phyloP scores from a whole-genome alignment of 1,284 basidiomycete species.

The Cutaneotrichosporon cavernicola region DNA sequence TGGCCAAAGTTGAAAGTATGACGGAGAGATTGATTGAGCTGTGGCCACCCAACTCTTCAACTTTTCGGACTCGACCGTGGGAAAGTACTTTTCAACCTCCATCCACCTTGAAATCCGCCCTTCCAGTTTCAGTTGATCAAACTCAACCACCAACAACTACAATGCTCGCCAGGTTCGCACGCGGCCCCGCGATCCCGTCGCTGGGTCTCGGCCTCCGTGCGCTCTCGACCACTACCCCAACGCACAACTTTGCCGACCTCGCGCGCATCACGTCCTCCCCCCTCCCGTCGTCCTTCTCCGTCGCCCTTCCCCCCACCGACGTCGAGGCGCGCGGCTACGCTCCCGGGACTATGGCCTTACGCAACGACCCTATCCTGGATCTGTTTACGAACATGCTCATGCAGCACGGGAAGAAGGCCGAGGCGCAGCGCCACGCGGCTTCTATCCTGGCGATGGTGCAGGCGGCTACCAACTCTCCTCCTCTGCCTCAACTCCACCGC shows the following conservation, averaged over 20 bases:
- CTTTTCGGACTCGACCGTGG: conserved; percentile 33
- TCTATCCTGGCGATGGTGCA: conserved; percentile 61
- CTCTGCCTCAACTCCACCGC: conserved; percentile 71
- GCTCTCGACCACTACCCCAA: conserved; percentile 12
- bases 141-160: neutral
- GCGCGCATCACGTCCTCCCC: conserved; percentile 17
- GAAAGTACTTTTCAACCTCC: conserved; percentile 23
- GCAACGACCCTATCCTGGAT: conserved; percentile 70
- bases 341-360: conserved; percentile 60
- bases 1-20: neutral
- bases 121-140: neutral
- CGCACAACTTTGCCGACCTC: conserved; percentile 23
- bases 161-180: conserved; percentile 12
- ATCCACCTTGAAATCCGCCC: neutral
- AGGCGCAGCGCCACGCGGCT: conserved; percentile 62
- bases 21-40: neutral
- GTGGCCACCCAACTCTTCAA: conserved; percentile 14
- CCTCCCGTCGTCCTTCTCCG: conserved; percentile 9
- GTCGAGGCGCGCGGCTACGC: conserved; percentile 35
- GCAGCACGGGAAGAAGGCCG: conserved; percentile 66
- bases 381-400: conserved; percentile 69
- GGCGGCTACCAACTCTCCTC: conserved; percentile 68
- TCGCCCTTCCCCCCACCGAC: conserved; percentile 8
- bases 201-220: conserved; percentile 8
- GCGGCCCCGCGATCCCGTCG: conserved; percentile 1